Base-by-base conservation (phyloP, 2,329 filamentous ascomycete species). In the Neofusicoccum ribis region DNA sequence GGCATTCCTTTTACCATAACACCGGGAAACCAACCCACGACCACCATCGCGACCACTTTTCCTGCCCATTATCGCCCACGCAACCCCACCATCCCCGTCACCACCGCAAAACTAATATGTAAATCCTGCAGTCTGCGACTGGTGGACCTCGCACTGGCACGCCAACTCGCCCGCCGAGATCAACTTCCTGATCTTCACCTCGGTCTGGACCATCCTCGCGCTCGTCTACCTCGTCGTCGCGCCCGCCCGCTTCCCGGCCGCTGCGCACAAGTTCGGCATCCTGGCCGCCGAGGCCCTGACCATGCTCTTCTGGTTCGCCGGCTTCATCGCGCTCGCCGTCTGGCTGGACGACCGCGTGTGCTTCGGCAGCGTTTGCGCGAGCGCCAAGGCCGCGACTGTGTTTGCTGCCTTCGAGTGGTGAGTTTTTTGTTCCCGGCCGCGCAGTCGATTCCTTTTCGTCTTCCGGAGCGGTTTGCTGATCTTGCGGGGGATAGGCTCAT, bases 251-350 rank as follows among this genome's bases (percentile, higher is more conserved):
- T 81, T 88, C 71, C 82, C 69, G 3, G 80, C 81, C 27, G 71
- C 87, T 11, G 88, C 88, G 71, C 87, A 92, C 76, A 85, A 84
- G 61, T 86, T 87, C 59, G 86, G 84, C 50, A 85, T 92, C 15
- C 64, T 93, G 17, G 88, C 72, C 1, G 82, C 91, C 37, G 91
- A 96, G 72, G 82, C 81, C 52, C 69, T 95, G 27, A 95, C 91
- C 9, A 89, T 90, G 79, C 83, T 96, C 65, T 96, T 96, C 82
- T 97, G 93, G 93, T 95, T 97, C 73, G 89, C 90, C 0, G 92
- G 92, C 6, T 90, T 92, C 71, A 88, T 96, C 69, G 91, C 92
- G 0, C 78, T 93, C 11, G 92, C 90, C 0, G 89, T 88, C 20
- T 82, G 83, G 64, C 78, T 92, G 65, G 85, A 85, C 62, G 82